Conservation (phyloP, 768 basidiomycete species). For the Chalciporus chontae region DNA sequence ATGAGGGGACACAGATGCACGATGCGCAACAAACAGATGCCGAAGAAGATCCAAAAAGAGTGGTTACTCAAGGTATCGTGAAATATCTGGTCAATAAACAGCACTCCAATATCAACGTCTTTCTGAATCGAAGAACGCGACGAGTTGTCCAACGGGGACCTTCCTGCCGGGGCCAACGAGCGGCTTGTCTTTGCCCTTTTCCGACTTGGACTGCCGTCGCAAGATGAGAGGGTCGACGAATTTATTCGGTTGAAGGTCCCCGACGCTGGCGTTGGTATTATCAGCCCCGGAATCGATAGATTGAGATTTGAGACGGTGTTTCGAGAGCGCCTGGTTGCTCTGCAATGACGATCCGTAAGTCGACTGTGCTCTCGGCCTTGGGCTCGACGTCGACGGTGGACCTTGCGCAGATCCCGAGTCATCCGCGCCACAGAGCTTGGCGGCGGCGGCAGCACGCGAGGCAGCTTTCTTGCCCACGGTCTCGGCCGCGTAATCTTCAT, state of each 20-base stretch:
- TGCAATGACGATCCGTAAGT: slow-evolving; percentile 41
- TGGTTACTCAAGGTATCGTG: neutral
- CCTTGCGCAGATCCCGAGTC: slow-evolving; percentile 12
- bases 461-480: slow-evolving; percentile 56
- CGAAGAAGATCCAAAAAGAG: neutral
- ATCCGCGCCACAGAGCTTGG: slow-evolving; percentile 31
- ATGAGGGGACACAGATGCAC: too few relatives aligned
- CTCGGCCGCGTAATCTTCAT: slow-evolving; percentile 33
- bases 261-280: slow-evolving; percentile 11
- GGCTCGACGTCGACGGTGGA: slow-evolving; percentile 11
- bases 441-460: slow-evolving; percentile 30
- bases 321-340: slow-evolving; percentile 24
- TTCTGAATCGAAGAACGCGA: slow-evolving; percentile 74
- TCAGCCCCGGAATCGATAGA: slow-evolving; percentile 34
- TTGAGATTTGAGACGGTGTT: slow-evolving; percentile 36
- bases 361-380: slow-evolving; percentile 53
- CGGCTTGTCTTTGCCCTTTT: slow-evolving; percentile 37
- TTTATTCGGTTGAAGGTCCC: slow-evolving; percentile 27
- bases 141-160: slow-evolving; percentile 71
- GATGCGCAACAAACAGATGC: too few relatives aligned
- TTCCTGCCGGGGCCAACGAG: slow-evolving; percentile 45
- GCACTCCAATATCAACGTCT: slow-evolving; percentile 6
- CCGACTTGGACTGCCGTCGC: slow-evolving; percentile 58
- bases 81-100: neutral
- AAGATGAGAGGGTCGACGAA: slow-evolving; percentile 78